Conservation (phyloP, 164 flowering plant genomes). For the Sedum album region DNA sequence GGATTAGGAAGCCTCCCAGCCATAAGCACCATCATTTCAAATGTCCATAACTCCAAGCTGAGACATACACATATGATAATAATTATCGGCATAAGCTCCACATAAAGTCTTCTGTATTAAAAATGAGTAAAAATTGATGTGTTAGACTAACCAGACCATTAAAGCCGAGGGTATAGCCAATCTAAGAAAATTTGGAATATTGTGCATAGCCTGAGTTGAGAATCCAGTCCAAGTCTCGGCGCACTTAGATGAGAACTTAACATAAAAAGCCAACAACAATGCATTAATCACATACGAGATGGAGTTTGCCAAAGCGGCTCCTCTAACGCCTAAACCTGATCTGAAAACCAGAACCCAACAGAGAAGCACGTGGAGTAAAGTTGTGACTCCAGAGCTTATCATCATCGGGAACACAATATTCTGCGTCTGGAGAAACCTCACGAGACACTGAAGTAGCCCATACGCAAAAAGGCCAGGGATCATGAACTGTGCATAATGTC, state of each 20-base stretch:
- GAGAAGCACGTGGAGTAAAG: constrained; percentile 24
- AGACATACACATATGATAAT: neutral
- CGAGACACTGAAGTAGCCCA: constrained; percentile 34
- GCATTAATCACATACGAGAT: constrained; percentile 43
- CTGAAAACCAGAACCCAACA: constrained; percentile 39
- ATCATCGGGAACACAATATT: constrained; percentile 43
- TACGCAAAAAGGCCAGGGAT: constrained; percentile 39
- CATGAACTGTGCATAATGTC: constrained; percentile 27
- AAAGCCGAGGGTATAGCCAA: constrained; percentile 45
- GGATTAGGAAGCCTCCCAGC: constrained; percentile 78
- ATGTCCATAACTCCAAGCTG: constrained; percentile 82
- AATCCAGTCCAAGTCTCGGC: constrained; percentile 35
- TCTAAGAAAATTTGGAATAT: constrained; percentile 21
- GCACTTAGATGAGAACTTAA: constrained; percentile 40
- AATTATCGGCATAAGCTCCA: neutral
- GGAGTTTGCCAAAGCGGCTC: constrained; percentile 42
- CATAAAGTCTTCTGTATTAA: neutral
- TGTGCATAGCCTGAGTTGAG: constrained; percentile 28
- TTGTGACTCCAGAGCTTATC: constrained; percentile 27
- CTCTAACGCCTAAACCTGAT: constrained; percentile 32
- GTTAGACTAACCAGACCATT: constrained; percentile 40
- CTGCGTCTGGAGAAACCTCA: constrained; percentile 38
- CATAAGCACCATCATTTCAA: constrained; percentile 64
- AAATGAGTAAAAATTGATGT: neutral
- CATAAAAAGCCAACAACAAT: constrained; percentile 22